phyloP scores from a whole-genome alignment of 1,284 basidiomycete species.

The Leucoagaricus sp. region DNA sequence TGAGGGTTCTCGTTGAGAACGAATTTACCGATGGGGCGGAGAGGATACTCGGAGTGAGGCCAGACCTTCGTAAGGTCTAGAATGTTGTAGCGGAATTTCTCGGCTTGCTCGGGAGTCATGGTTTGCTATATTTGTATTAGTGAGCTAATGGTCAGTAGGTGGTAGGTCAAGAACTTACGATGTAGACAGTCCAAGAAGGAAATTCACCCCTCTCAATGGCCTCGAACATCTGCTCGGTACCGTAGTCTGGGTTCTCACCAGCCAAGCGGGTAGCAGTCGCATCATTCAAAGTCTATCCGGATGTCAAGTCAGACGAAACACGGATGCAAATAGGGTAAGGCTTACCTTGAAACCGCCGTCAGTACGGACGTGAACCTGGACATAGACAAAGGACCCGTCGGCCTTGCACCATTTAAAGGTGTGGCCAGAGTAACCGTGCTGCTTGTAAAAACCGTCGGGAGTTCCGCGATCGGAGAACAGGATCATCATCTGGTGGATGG shows the following conservation, averaged over 20 bases:
- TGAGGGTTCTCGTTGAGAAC: conserved; percentile 85
- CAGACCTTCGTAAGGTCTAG: conserved; percentile 93
- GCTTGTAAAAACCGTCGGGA: conserved; percentile 79
- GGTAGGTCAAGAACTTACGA: conserved; percentile 43
- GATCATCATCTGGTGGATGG: conserved; percentile 88
- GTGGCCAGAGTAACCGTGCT: conserved; percentile 93
- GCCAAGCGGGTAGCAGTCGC: conserved; percentile 42
- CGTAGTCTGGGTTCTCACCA: conserved; percentile 83
- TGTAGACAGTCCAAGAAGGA: conserved; percentile 80
- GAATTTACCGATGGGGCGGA: conserved; percentile 83
- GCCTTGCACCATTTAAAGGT: conserved; percentile 89
- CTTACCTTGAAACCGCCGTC: conserved; percentile 77
- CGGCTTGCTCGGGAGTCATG: conserved; percentile 90
- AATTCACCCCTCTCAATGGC: conserved; percentile 77
- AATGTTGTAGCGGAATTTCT: conserved; percentile 85
- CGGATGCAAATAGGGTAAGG: neutral
- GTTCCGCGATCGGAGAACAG: conserved; percentile 92
- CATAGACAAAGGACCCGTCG: conserved; percentile 82
- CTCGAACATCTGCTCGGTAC: conserved; percentile 76
- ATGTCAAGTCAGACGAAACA: neutral
- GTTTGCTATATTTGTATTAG: conserved; percentile 62
- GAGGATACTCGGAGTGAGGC: conserved; percentile 84
- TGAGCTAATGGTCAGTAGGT: neutral
- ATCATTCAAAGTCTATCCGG: conserved; percentile 59
- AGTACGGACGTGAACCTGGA: conserved; percentile 78